These are phyloP conservation scores for Monosporascus cannonballus DNA, from an alignment of 2,329 filamentous ascomycete species.

Conservation along the genomic window DNA sequence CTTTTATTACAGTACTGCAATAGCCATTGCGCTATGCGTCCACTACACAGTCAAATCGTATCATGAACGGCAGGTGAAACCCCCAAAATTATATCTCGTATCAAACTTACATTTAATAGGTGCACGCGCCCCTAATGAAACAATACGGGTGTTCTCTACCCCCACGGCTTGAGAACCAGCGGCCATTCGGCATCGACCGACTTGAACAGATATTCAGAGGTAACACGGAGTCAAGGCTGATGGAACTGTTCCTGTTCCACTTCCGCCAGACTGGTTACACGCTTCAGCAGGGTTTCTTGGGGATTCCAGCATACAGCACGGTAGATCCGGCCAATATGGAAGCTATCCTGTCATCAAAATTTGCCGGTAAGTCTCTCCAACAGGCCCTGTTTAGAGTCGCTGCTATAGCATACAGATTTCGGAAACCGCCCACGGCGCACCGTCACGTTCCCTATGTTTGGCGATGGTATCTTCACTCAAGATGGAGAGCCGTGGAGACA, in stretches of 20 bases:
- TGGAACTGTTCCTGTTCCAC: constrained; percentile 13
- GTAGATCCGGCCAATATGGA: constrained; percentile 19
- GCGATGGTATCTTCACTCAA: constrained; percentile 31
- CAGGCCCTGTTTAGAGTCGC: not conserved
- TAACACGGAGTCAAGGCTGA: constrained; percentile 6
- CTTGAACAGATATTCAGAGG: constrained; percentile 13
- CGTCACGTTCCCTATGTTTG: constrained; percentile 26
- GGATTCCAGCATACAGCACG: constrained; percentile 12
- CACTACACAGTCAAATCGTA: not conserved
- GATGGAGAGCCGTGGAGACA: constrained; percentile 28
- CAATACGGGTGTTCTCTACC: constrained; percentile 9
- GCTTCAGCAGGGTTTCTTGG: constrained; percentile 9
- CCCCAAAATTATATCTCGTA: not conserved
- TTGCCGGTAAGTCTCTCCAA: constrained; percentile 7
- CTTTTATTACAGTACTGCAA: not conserved
- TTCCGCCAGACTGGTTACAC: constrained; percentile 12
- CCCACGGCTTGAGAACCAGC: constrained; percentile 9
- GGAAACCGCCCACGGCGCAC: constrained; percentile 17
- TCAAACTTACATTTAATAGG: not conserved
- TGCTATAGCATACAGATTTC: constrained; percentile 12
- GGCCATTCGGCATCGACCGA: constrained; percentile 9
- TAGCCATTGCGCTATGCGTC: not conserved
- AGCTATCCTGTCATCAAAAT: constrained; percentile 13
- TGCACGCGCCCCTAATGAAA: not conserved
- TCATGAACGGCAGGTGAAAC: not conserved